These are phyloP conservation scores for Suillus spraguei DNA, from an alignment of 768 basidiomycete species.

Conservation along the genomic window DNA sequence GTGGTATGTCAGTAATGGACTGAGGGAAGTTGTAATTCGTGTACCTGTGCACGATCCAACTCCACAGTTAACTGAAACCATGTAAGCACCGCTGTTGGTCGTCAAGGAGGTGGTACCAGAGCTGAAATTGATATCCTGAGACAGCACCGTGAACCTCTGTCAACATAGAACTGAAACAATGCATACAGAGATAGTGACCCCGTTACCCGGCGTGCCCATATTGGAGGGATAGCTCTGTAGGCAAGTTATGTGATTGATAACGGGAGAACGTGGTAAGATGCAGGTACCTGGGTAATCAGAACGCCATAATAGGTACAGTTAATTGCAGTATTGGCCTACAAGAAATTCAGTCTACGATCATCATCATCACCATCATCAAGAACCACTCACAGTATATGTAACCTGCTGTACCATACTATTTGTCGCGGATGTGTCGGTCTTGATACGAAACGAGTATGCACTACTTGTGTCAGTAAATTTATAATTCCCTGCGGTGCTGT, in stretches of 20 bases:
- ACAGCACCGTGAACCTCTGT: background rate
- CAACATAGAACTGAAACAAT: background rate
- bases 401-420: slow-evolving; percentile 51
- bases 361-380: background rate
- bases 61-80: slow-evolving; percentile 61
- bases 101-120: slow-evolving; percentile 42
- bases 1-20: slow-evolving; percentile 2
- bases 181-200: slow-evolving; percentile 59
- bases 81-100: slow-evolving; percentile 44
- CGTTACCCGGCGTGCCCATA: slow-evolving; percentile 56
- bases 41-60: slow-evolving; percentile 49
- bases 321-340: slow-evolving; percentile 54
- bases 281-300: slow-evolving; percentile 56
- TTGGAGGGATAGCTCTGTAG: slow-evolving; percentile 56
- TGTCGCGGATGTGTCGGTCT: slow-evolving; percentile 48
- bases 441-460: slow-evolving; percentile 62
- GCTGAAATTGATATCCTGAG: slow-evolving; percentile 52
- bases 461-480: slow-evolving; percentile 29
- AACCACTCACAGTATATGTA: slow-evolving; percentile 45
- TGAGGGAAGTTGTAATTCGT: slow-evolving; percentile 9
- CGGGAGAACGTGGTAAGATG: background rate
- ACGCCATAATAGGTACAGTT: slow-evolving; percentile 54
- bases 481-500: background rate
- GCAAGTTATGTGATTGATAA: background rate
- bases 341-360: slow-evolving; percentile 4